phyloP scores from a whole-genome alignment of 1,139 yeast genomes.

The Diutina scorzettiae region DNA sequence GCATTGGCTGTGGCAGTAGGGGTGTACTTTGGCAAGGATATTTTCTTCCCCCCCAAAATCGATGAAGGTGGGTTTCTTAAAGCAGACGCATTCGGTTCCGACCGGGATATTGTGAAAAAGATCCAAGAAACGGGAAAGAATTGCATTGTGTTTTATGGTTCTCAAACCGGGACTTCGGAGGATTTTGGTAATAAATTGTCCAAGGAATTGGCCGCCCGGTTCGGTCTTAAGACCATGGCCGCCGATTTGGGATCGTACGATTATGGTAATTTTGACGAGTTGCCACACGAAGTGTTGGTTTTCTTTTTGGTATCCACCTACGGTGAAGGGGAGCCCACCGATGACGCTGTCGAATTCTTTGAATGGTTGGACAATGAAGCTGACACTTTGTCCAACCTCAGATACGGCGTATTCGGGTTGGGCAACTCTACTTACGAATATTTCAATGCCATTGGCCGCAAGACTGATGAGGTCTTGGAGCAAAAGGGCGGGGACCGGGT shows the following conservation, averaged over 20 bases:
- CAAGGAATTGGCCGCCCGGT: constrained; percentile 75
- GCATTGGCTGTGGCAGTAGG: constrained; percentile 52
- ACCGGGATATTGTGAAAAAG: constrained; percentile 53
- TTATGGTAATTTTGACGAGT: constrained; percentile 56
- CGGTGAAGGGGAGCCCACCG: constrained; percentile 98
- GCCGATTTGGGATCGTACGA: constrained; percentile 87
- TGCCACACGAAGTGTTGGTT: constrained; percentile 40
- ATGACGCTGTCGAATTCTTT: constrained; percentile 69
- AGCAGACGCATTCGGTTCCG: constrained; percentile 24
- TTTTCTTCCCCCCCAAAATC: constrained; percentile 32
- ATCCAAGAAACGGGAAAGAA: constrained; percentile 57
- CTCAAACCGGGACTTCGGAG: constrained; percentile 99
- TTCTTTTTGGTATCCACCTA: constrained; percentile 83
- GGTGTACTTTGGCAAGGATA: constrained; percentile 58
- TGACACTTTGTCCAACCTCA: constrained; percentile 49
- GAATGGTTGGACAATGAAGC: constrained; percentile 49
- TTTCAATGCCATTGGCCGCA: constrained; percentile 73
- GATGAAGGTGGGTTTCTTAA: constrained; percentile 30
- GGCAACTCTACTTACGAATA: constrained; percentile 92
- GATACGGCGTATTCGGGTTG: constrained; percentile 71
- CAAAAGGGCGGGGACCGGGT: constrained; percentile 61
- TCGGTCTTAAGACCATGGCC: constrained; percentile 72
- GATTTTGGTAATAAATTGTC: constrained; percentile 88
- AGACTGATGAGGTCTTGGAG: constrained; percentile 35
- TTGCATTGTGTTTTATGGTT: constrained; percentile 77